phyloP scores from a whole-genome alignment of 179 eudicot species.

The Beta lomatogona region DNA sequence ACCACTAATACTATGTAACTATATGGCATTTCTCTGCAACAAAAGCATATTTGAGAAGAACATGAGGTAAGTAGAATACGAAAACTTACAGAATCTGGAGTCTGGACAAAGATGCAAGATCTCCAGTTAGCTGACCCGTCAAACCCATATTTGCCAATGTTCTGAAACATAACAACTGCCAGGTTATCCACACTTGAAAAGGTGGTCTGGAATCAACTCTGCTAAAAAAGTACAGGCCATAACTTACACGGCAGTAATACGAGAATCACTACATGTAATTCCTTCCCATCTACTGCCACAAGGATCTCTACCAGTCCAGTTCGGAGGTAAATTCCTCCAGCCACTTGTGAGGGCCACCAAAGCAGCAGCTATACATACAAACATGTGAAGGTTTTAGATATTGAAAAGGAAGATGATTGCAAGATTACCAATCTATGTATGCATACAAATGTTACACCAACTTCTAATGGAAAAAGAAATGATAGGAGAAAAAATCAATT shows the following conservation, averaged over 20 bases:
- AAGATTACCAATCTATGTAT: not conserved
- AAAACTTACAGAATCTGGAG: conserved; percentile 41
- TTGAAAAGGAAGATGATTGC: not conserved
- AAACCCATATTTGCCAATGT: conserved; percentile 40
- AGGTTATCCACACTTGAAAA: conserved; percentile 14
- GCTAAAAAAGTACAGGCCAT: not conserved
- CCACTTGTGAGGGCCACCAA: conserved; percentile 22
- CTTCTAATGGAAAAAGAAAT: not conserved
- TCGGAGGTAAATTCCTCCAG: conserved; percentile 36
- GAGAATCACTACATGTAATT: conserved; percentile 32
- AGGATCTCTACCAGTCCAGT: conserved; percentile 44
- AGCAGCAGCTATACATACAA: conserved; percentile 34
- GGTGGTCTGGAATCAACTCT: not conserved
- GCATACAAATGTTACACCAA: conserved; percentile 12
- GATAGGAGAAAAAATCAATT: not conserved
- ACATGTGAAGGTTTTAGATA: conserved; percentile 6
- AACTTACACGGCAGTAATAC: conserved; percentile 36
- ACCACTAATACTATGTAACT: not conserved
- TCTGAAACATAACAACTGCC: conserved; percentile 26
- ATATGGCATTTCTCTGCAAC: too few relatives aligned
- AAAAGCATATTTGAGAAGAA: not conserved
- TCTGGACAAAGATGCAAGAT: conserved; percentile 33
- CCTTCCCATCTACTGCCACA: conserved; percentile 48
- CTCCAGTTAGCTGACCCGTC: conserved; percentile 41
- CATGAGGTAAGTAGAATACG: not conserved